These are phyloP conservation scores for Neurospora sp. DNA, from an alignment of 495 filamentous ascomycete genomes.

Conservation along the genomic window DNA sequence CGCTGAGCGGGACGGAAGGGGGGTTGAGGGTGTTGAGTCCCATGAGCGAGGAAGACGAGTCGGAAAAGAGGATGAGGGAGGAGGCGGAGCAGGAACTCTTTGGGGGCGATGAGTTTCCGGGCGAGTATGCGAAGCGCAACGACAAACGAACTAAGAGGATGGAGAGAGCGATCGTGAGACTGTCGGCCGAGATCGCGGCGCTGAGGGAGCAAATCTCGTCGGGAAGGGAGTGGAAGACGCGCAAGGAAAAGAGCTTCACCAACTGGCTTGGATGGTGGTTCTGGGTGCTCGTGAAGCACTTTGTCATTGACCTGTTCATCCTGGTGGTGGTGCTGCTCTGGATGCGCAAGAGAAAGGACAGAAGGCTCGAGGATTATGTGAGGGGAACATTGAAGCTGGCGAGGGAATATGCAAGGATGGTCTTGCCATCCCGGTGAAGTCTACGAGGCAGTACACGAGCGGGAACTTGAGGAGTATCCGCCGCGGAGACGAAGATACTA, in stretches of 20 bases:
- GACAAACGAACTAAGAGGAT: constrained; percentile 70
- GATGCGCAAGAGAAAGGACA: constrained; percentile 69
- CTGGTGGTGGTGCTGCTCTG: constrained; percentile 63
- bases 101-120: constrained; percentile 29
- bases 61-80: constrained; percentile 38
- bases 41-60: constrained; percentile 68
- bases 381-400: constrained; percentile 50
- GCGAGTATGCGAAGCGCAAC: constrained; percentile 31
- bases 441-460: background rate
- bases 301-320: constrained; percentile 59
- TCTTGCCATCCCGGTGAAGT: constrained; percentile 42
- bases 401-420: constrained; percentile 46
- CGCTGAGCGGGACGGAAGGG: constrained; percentile 37
- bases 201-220: constrained; percentile 82
- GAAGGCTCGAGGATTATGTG: constrained; percentile 67
- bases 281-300: constrained; percentile 60
- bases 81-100: constrained; percentile 30
- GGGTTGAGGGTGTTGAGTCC: constrained; percentile 65
- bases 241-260: constrained; percentile 44
- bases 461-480: background rate
- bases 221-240: constrained; percentile 43
- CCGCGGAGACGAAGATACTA: background rate
- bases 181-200: constrained; percentile 91
- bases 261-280: constrained; percentile 67
- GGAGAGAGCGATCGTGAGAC: constrained; percentile 76